Evolutionary conservation across 345 rosid genomes (phyloP).

Genomic region (Dimocarpus longan): DNA sequence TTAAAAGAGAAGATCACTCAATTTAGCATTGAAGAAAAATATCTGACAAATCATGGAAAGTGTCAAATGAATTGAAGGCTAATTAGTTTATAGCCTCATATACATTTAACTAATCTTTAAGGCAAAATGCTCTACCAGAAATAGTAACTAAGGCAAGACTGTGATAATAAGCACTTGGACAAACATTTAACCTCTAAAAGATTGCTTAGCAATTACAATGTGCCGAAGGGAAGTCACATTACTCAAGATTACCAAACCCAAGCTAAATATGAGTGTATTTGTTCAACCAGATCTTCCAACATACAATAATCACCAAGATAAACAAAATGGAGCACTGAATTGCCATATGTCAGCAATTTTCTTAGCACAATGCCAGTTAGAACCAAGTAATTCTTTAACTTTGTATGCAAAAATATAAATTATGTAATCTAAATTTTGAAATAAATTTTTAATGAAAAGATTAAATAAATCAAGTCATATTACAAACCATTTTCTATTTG

Average conservation of each 20-base stretch:
- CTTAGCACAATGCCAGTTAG: too few species aligned
- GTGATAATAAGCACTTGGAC: background rate
- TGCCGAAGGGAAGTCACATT: background rate
- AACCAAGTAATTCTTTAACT: too few species aligned
- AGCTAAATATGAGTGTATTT: background rate
- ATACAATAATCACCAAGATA: too few species aligned
- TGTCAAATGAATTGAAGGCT: slow-evolving; percentile 16
- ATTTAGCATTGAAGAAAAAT: background rate
- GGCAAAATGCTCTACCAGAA: background rate
- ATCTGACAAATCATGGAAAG: background rate
- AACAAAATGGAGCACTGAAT: too few species aligned
- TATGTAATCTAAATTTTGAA: background rate
- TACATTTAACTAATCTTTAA: background rate
- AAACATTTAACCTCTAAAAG: background rate
- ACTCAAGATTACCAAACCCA: background rate
- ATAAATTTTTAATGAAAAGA: too few species aligned
- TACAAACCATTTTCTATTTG: background rate
- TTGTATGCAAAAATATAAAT: too few species aligned
- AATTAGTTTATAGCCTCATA: background rate
- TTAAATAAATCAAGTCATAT: background rate
- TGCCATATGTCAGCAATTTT: too few species aligned
- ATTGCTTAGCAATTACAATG: background rate
- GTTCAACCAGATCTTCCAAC: background rate
- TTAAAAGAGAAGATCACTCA: slow-evolving; percentile 17
- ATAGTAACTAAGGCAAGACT: background rate